Percentiles rank a stretch among this genome's conserved stretches.
These are phyloP conservation scores for Beauveria sp. DNA, from an alignment of 2,329 filamentous ascomycete species.

Conservation along the genomic window DNA sequence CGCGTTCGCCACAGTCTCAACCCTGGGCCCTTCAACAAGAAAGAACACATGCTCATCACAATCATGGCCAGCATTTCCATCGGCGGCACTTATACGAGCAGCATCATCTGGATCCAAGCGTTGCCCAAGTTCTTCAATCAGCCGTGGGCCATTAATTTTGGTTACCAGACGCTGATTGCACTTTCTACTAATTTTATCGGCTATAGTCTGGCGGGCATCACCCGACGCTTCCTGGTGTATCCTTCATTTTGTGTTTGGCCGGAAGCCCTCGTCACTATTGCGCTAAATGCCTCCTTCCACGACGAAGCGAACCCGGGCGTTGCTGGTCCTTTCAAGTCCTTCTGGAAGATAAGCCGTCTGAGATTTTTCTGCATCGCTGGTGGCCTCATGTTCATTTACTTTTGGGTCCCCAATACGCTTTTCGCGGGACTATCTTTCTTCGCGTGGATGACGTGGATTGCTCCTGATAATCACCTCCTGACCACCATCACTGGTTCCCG, in stretches of 20 bases:
- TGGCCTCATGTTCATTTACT: constrained; percentile 40
- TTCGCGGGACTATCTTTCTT: constrained; percentile 39
- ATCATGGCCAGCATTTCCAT: constrained; percentile 48
- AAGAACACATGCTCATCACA: constrained; percentile 47
- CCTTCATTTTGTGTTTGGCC: constrained; percentile 45
- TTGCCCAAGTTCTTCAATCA: constrained; percentile 17
- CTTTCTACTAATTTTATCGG: constrained; percentile 44
- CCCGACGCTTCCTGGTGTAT: constrained; percentile 40
- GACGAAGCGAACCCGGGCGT: constrained; percentile 15
- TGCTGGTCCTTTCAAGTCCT: constrained; percentile 23
- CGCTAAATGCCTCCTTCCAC: constrained; percentile 26
- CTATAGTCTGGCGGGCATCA: constrained; percentile 42
- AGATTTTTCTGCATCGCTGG: constrained; percentile 37
- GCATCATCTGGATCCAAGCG: constrained; percentile 35
- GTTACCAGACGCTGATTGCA: constrained; percentile 38
- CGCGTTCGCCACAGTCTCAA: constrained; percentile 34
- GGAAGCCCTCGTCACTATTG: constrained; percentile 36
- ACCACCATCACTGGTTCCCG: constrained; percentile 27
- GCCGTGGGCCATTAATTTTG: constrained; percentile 20
- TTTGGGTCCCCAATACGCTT: constrained; percentile 43
- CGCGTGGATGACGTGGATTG: constrained; percentile 45
- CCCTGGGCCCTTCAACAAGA: constrained; percentile 43
- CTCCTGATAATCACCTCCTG: constrained; percentile 30
- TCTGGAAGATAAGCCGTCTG: constrained; percentile 27
- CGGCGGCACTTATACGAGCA: constrained; percentile 34